Evolutionary conservation across 495 filamentous ascomycete genomes (phyloP), one percentile per base, ranked within the genome.

Genomic region (Pseudoneurospora amorphoporcata): DNA sequence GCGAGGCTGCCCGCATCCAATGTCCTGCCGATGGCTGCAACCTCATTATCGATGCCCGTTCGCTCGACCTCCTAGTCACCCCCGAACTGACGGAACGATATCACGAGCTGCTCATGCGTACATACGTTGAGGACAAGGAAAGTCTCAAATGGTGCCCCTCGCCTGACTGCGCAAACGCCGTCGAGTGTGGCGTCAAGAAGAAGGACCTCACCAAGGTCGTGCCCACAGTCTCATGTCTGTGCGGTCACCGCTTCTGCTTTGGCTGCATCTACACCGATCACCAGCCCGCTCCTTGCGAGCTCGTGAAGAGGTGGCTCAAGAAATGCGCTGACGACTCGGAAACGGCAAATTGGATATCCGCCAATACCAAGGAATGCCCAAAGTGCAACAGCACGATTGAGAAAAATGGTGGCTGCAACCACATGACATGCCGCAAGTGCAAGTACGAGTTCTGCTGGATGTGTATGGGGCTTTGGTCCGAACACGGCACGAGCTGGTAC

Each of bases 381-480:
- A 95, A 91, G 79, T 99, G 95, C 82, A 86, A 90, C 72, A 98
- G 95, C 8, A 98, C 96, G 1, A 99, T 99, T 68, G 95, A 99
- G 84, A 99, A 99, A 86, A 99, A 99, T 75, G 95, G 95, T 19
- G 95, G 95, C 6, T 99, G 95, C 83, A 99, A 99, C 85, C 95
- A 99, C 79, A 99, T 99, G 95, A 99, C 95, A 0, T 99, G 95
- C 81, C 88, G 95, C 65, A 99, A 99, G 82, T 99, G 95, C 85
- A 94, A 95, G 77, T 91, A 98, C 79, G 95, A 99, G 80, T 99
- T 99, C 78, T 99, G 95, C 84, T 99, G 95, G 95, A 98, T 99
- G 90, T 99, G 95, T 81, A 99, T 99, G 95, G 95, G 95, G 1
- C 84, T 97, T 9, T 99, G 95, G 95, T 94, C 93, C 2, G 95